Evolutionary conservation across 2,329 filamentous ascomycete genomes (phyloP).

Genomic region (Rugonectria rugulosa): DNA sequence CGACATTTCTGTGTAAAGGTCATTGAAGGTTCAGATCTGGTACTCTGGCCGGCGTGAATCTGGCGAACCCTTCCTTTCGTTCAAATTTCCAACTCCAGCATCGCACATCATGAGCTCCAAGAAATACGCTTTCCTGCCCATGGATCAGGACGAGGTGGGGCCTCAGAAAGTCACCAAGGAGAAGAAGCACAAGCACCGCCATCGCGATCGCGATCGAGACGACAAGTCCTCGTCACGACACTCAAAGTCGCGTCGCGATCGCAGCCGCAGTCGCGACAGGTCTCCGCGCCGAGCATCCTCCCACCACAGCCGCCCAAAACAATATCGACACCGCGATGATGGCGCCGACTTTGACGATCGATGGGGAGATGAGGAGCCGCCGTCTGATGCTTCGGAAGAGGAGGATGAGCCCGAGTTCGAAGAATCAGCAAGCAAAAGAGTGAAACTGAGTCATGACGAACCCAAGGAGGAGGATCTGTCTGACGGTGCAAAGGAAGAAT

Average conservation of each 20-base stretch:
- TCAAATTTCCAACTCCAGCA: too few species aligned
- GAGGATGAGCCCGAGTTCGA: conserved; percentile 66
- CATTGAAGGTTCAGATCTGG: too few species aligned
- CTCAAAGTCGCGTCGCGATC: conserved; percentile 40
- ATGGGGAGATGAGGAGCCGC: conserved; percentile 80
- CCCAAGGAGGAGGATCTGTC: conserved; percentile 58
- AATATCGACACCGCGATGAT: conserved; percentile 52
- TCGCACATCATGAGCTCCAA: conserved; percentile 58
- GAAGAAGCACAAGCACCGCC: conserved; percentile 54
- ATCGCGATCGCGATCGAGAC: conserved; percentile 49
- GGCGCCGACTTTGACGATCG: conserved; percentile 72
- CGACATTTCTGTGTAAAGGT: too few species aligned
- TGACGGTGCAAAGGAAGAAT: conserved; percentile 65
- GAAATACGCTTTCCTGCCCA: conserved; percentile 72
- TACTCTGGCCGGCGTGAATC: too few species aligned
- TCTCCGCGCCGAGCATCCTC: conserved; percentile 40
- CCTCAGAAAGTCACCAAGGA: conserved; percentile 60
- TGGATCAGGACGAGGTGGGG: conserved; percentile 70
- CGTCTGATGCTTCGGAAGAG: conserved; percentile 51
- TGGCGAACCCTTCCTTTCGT: background rate
- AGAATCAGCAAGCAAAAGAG: conserved; percentile 75
- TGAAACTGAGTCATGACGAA: conserved; percentile 68
- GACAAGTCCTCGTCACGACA: conserved; percentile 40
- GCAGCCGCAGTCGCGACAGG: conserved; percentile 43
- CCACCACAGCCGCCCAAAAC: conserved; percentile 46